phyloP scores from a whole-genome alignment of 2,329 filamentous ascomycete genomes.

The Aspergillus fumigatus region DNA sequence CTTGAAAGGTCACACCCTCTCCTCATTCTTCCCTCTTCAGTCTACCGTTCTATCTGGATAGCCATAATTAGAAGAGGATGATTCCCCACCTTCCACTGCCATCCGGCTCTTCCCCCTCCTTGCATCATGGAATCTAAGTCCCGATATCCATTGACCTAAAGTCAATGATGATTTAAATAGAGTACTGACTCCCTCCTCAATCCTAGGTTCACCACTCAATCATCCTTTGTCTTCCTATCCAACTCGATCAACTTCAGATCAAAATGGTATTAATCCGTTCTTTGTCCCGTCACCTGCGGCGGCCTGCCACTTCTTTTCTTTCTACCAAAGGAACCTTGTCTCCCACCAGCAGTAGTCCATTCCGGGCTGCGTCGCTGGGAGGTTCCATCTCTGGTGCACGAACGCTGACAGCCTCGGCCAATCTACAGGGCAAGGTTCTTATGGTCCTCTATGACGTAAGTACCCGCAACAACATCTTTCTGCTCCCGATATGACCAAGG shows the following conservation, averaged over 20 bases:
- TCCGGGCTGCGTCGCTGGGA: constrained; percentile 32
- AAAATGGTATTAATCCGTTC: constrained; percentile 62
- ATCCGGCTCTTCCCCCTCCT: not conserved
- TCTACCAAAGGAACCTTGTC: constrained; percentile 37
- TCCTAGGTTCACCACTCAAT: not conserved
- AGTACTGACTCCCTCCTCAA: constrained; percentile 9
- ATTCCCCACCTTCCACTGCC: not conserved
- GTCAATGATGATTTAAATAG: not conserved
- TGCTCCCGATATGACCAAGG: not conserved
- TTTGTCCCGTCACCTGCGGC: constrained; percentile 52
- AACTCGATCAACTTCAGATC: constrained; percentile 22
- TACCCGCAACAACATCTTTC: constrained; percentile 15
- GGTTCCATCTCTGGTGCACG: constrained; percentile 49
- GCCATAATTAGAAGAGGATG: not conserved
- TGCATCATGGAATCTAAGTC: not conserved
- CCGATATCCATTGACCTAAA: not conserved
- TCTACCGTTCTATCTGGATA: too few species aligned
- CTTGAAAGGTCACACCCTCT: not conserved
- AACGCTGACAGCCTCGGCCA: constrained; percentile 61
- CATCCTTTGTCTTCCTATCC: not conserved
- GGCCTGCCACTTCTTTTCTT: constrained; percentile 51
- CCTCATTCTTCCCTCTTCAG: not conserved
- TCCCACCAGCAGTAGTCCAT: constrained; percentile 23
- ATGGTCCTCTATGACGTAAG: constrained; percentile 86
- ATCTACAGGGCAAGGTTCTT: constrained; percentile 89